A percentile compares a stretch with the other conserved stretches of the same genome.
Conservation (phyloP, 345 rosid species). For the Hypericum androsaemum region DNA sequence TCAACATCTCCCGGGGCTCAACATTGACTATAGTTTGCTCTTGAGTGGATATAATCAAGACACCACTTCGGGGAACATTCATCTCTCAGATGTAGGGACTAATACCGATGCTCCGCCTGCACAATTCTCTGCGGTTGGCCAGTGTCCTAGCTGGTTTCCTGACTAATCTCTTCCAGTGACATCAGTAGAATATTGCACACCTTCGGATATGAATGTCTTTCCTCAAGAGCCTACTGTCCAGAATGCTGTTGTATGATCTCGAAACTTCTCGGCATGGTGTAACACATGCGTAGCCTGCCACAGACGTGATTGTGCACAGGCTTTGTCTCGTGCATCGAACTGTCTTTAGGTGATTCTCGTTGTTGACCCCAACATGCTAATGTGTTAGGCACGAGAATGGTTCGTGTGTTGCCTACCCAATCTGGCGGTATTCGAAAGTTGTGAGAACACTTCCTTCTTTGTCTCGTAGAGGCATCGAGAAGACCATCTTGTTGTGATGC, state of each 20-base stretch:
- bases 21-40: conserved; percentile 13
- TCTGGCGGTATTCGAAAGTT: too few relatives aligned
- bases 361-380: too few relatives aligned
- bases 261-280: conserved; percentile 30
- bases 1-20: conserved; percentile 12
- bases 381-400: too few relatives aligned
- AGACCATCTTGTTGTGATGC: too few relatives aligned
- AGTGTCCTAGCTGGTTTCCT: conserved; percentile 18
- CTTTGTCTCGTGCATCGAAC: conserved; percentile 9
- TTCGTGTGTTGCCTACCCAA: too few relatives aligned
- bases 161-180: conserved; percentile 13
- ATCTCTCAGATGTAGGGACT: conserved; percentile 8
- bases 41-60: conserved; percentile 17
- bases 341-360: not conserved
- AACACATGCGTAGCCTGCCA: conserved; percentile 19
- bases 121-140: conserved; percentile 14
- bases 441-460: too few relatives aligned
- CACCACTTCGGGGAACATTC: conserved; percentile 11
- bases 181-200: conserved; percentile 12
- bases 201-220: too few relatives aligned
- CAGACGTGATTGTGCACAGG: not conserved
- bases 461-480: too few relatives aligned
- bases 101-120: conserved; percentile 13
- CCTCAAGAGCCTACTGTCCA: conserved; percentile 9
- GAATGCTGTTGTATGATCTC: conserved; percentile 26